phyloP scores from a whole-genome alignment of 805 yeast species.

The Nakazawaea holstii region DNA sequence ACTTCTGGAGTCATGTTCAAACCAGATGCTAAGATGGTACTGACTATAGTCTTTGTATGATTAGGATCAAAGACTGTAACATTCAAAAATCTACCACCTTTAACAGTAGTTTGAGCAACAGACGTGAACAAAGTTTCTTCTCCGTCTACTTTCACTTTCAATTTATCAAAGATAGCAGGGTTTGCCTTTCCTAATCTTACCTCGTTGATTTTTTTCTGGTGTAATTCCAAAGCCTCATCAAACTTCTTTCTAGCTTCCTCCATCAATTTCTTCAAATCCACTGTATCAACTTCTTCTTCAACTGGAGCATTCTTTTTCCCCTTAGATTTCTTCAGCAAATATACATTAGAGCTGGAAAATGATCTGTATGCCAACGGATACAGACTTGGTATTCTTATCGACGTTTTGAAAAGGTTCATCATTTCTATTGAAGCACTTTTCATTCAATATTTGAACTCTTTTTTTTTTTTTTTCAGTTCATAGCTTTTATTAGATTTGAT shows the following conservation, averaged over 20 bases:
- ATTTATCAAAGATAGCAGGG: constrained; percentile 57
- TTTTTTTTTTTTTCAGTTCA: neutral
- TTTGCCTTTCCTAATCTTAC: constrained; percentile 66
- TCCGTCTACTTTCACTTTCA: constrained; percentile 45
- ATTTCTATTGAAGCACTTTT: neutral
- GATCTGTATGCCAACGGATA: neutral
- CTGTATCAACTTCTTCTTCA: constrained; percentile 18
- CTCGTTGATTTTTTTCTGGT: constrained; percentile 53
- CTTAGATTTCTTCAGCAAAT: constrained; percentile 9
- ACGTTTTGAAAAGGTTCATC: neutral
- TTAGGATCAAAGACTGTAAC: constrained; percentile 88
- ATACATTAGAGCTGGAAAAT: neutral
- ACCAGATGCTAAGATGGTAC: constrained; percentile 63
- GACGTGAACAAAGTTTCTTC: constrained; percentile 48
- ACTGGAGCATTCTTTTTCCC: constrained; percentile 11
- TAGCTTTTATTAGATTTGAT: neutral
- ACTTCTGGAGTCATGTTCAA: constrained; percentile 77
- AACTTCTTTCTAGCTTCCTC: constrained; percentile 37
- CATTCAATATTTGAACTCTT: neutral
- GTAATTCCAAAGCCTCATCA: constrained; percentile 42
- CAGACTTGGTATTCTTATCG: neutral
- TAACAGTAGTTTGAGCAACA: constrained; percentile 65
- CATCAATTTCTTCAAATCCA: constrained; percentile 27
- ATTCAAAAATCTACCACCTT: constrained; percentile 59
- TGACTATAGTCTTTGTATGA: constrained; percentile 61